A percentile compares a stretch with the other conserved stretches of the same genome.
Evolutionary conservation across 2,329 filamentous ascomycete species (phyloP).

Genomic region (Penicillium sp.): DNA sequence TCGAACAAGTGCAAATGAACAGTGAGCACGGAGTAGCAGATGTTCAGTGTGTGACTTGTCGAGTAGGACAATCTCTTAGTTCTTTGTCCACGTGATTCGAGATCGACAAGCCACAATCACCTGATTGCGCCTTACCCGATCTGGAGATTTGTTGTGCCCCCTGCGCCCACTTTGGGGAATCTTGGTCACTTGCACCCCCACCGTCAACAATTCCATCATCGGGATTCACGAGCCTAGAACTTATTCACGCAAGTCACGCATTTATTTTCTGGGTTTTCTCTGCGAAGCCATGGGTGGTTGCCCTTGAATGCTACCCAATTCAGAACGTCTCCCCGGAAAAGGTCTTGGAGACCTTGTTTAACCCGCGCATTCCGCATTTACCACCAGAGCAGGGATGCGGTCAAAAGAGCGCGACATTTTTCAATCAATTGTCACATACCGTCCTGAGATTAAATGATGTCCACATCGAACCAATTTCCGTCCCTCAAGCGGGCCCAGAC

Average conservation of each 20-base stretch:
- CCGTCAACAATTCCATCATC: constrained; percentile 26
- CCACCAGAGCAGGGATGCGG: constrained; percentile 41
- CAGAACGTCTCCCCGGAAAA: neutral
- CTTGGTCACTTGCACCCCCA: constrained; percentile 24
- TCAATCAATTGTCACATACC: constrained; percentile 31
- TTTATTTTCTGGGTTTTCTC: neutral
- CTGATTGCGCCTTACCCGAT: constrained; percentile 31
- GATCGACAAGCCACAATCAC: constrained; percentile 28
- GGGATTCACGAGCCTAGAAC: constrained; percentile 4
- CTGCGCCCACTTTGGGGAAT: constrained; percentile 20
- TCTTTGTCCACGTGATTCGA: constrained; percentile 8
- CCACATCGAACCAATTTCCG: constrained; percentile 30
- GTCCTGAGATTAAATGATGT: constrained; percentile 36
- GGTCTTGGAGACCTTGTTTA: constrained; percentile 2
- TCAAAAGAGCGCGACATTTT: constrained; percentile 30
- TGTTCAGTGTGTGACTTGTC: neutral
- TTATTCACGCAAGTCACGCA: neutral
- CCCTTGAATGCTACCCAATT: constrained; percentile 3
- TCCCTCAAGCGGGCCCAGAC: constrained; percentile 39
- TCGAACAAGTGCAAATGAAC: neutral
- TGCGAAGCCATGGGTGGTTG: constrained; percentile 2
- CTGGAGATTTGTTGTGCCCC: constrained; percentile 41
- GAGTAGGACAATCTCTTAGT: neutral
- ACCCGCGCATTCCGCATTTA: constrained; percentile 24
- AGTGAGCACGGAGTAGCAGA: too few relatives aligned